These are phyloP conservation scores for Erigeron philadelphicus DNA, from an alignment of 140 eudicot species.

Conservation along the genomic window DNA sequence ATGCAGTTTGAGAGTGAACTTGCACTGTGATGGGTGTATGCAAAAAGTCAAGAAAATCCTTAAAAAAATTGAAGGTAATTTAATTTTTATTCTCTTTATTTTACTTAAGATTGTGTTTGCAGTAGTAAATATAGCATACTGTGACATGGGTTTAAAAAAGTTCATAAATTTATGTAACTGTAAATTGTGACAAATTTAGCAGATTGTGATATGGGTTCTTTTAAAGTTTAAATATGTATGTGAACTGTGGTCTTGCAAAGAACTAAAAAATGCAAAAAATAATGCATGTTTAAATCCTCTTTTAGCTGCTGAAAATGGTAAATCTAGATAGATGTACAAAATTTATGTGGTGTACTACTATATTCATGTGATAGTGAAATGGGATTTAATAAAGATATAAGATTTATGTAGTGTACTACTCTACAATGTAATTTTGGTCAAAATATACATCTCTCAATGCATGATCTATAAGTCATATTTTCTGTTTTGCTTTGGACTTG, in stretches of 20 bases:
- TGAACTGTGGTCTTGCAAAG: slow-evolving; percentile 12
- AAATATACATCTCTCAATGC: slow-evolving; percentile 21
- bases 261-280: neutral
- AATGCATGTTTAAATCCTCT: slow-evolving; percentile 3
- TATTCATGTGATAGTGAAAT: slow-evolving; percentile 8
- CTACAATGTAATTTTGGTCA: slow-evolving; percentile 17
- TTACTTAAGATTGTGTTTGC: slow-evolving; percentile 5
- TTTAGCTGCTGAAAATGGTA: slow-evolving; percentile 1
- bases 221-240: slow-evolving; percentile 17
- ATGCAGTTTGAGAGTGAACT: slow-evolving; percentile 67
- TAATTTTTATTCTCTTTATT: neutral
- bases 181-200: neutral
- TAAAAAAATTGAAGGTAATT: slow-evolving; percentile 73
- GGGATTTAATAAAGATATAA: slow-evolving; percentile 20
- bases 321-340: slow-evolving; percentile 1
- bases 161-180: neutral
- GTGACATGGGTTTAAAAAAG: slow-evolving; percentile 8
- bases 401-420: neutral
- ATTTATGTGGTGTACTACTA: slow-evolving; percentile 19
- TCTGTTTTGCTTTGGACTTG: neutral
- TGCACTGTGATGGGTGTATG: slow-evolving; percentile 87
- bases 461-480: slow-evolving; percentile 23
- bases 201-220: slow-evolving; percentile 1
- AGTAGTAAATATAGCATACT: slow-evolving; percentile 14
- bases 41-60: slow-evolving; percentile 77